These are phyloP conservation scores for Fusarium longipes DNA, from an alignment of 2,329 filamentous ascomycete genomes.

Conservation along the genomic window DNA sequence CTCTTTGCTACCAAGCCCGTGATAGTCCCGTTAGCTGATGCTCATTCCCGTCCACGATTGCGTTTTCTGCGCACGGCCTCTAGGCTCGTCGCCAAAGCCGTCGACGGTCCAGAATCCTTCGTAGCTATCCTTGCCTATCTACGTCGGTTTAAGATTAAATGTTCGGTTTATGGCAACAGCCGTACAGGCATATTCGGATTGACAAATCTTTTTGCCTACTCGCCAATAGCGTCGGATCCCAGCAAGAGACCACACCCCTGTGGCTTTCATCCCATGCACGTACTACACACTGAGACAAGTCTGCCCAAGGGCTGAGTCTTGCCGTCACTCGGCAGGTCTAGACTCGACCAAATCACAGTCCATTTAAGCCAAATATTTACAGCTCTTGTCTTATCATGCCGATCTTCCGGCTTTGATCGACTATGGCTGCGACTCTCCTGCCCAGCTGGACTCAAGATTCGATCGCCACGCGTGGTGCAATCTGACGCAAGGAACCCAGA, in stretches of 20 bases:
- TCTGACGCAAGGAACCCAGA: conserved; percentile 42
- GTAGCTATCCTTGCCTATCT: not conserved
- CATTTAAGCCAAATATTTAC: not conserved
- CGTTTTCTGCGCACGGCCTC: conserved; percentile 5
- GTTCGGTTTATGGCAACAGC: not conserved
- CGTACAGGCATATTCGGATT: conserved; percentile 1
- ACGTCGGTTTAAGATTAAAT: not conserved
- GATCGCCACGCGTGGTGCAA: conserved; percentile 26
- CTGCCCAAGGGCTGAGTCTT: conserved; percentile 27
- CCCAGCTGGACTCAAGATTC: not conserved
- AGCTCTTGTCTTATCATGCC: conserved; percentile 13
- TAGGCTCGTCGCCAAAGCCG: conserved; percentile 4
- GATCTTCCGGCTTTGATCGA: conserved; percentile 27
- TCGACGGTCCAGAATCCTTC: not conserved
- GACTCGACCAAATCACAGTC: conserved; percentile 17
- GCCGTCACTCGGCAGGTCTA: conserved; percentile 25
- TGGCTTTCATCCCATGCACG: not conserved
- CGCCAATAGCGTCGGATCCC: conserved; percentile 1
- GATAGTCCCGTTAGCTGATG: not conserved
- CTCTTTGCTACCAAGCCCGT: not conserved
- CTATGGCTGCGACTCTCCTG: conserved; percentile 1
- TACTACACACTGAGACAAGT: conserved; percentile 10
- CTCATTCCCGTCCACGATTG: conserved; percentile 1
- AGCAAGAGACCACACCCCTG: conserved; percentile 4
- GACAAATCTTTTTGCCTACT: conserved; percentile 4